Base-by-base conservation (phyloP, 2,329 filamentous ascomycete species). In the Acrodontium crateriforme region DNA sequence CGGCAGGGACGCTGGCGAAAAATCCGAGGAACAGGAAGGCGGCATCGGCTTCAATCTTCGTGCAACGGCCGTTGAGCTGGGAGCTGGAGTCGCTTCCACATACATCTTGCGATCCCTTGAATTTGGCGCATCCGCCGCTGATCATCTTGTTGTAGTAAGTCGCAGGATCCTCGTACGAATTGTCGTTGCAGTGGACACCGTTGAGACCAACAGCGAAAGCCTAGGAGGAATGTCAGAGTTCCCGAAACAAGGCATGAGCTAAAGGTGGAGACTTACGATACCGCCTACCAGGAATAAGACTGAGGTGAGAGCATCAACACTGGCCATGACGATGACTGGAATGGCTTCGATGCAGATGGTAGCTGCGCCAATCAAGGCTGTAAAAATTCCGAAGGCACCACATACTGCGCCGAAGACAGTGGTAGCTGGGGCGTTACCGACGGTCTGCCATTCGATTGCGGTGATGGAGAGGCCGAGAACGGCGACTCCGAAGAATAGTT, bases 401-500 rank as follows among this genome's bases (percentile, higher is more conserved):
- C 32, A 31, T 31, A 49, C 47, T 6, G 44, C 37, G 15, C 27
- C 27, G 25, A 38, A 48, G 8, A 24, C 31, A 18, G 27, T 44
- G 9, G 41, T 39, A 6, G 42, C 37, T 9, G 41, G 38, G 6
- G 35, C 34, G 11, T 21, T 16, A 17, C 37, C 38, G 25, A 32
- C 24, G 12, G 11, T n/a, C 28, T 49, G 45, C 34, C 36, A 38
- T 27, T 42, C 31, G 24, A 40, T 31, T 1, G 45, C 39, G 14
- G 14, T 26, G 29, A 46, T 39, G 6, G 45, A 45, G 18, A 48
- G 35, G 12, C 36, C 44, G 22, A 49, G 41, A 16, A 47, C 44
- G 19, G 44, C 31, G 28, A 35, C 40, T 25, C 37, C 38, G 37
- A 44, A 45, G 28, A 46, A 18, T 19, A 46, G 13, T 28, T 45